A percentile compares a stretch with the other conserved stretches of the same genome.
phyloP scores from a whole-genome alignment of 169 alveolate species.

The Fabrea salina region DNA sequence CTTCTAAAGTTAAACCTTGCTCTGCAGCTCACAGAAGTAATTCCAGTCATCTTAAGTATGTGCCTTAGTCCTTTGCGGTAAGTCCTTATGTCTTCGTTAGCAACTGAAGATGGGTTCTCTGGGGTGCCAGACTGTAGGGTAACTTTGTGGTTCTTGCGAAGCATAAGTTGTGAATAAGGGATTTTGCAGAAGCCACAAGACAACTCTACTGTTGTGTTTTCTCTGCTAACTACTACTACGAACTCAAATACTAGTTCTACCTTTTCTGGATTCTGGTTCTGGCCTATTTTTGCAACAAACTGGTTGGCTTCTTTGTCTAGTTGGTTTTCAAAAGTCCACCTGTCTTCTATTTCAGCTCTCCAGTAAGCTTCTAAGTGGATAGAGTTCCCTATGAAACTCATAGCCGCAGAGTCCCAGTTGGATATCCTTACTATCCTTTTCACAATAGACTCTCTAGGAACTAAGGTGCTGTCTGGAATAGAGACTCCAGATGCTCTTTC shows the following conservation, averaged over 20 bases:
- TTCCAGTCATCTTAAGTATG: slow-evolving; percentile 27
- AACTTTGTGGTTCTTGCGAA: slow-evolving; percentile 5
- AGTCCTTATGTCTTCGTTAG: slow-evolving; percentile 16
- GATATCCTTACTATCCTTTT: slow-evolving; percentile 53
- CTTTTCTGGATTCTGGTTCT: not conserved
- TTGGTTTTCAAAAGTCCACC: slow-evolving; percentile 47
- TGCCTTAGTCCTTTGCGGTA: slow-evolving; percentile 26
- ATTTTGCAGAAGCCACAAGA: slow-evolving; percentile 18
- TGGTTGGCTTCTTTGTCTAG: not conserved
- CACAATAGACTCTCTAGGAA: slow-evolving; percentile 27
- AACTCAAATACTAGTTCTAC: slow-evolving; percentile 18
- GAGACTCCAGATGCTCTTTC: slow-evolving; percentile 62
- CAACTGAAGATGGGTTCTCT: not conserved
- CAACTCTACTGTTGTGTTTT: slow-evolving; percentile 8
- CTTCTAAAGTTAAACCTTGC: not conserved
- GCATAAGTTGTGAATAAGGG: not conserved
- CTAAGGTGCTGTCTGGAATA: slow-evolving; percentile 37
- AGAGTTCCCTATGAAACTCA: slow-evolving; percentile 43
- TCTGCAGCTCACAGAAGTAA: not conserved
- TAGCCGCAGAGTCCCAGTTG: slow-evolving; percentile 23
- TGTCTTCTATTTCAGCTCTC: slow-evolving; percentile 36
- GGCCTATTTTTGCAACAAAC: not conserved
- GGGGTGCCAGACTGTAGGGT: slow-evolving; percentile 24
- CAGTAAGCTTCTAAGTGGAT: slow-evolving; percentile 41
- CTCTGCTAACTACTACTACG: not conserved